phyloP scores from a whole-genome alignment of 2,329 filamentous ascomycete species.

The Sphaerulina vaccinii region DNA sequence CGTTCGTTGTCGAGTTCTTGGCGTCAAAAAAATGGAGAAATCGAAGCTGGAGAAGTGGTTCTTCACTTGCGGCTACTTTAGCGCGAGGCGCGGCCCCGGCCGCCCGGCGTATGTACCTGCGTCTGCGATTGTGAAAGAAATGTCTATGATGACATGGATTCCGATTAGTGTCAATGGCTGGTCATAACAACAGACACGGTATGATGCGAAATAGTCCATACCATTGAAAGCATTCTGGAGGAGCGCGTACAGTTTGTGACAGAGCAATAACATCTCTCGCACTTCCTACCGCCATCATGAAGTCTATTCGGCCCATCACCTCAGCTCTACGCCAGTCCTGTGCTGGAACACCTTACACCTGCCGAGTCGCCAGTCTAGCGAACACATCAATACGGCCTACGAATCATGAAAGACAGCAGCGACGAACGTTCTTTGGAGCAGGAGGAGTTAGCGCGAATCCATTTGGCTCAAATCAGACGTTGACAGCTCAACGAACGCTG shows the following conservation, averaged over 20 bases:
- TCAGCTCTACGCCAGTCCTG: slow-evolving; percentile 24
- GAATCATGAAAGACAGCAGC: slow-evolving; percentile 22
- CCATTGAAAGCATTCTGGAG: background rate
- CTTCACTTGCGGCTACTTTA: background rate
- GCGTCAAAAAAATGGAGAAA: slow-evolving; percentile 15
- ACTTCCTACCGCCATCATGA: slow-evolving; percentile 26
- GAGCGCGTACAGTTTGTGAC: background rate
- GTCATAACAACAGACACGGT: background rate
- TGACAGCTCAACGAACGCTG: slow-evolving; percentile 73
- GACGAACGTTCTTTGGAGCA: slow-evolving; percentile 41
- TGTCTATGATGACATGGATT: slow-evolving; percentile 3
- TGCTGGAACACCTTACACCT: slow-evolving; percentile 14
- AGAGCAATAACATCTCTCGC: background rate
- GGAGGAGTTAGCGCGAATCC: slow-evolving; percentile 38
- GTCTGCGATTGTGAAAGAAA: background rate
- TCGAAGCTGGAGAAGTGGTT: slow-evolving; percentile 9
- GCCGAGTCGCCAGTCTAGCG: slow-evolving; percentile 20
- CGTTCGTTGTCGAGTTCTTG: slow-evolving; percentile 23
- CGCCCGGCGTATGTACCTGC: background rate
- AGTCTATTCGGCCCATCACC: slow-evolving; percentile 29
- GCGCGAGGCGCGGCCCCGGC: background rate
- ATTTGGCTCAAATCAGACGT: slow-evolving; percentile 63
- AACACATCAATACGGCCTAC: slow-evolving; percentile 14
- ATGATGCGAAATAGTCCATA: background rate
- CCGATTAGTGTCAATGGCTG: background rate